Evolutionary conservation across 2,329 filamentous ascomycete genomes (phyloP), one percentile per base, ranked within the genome.

Genomic region (Ustilaginoidea virens): DNA sequence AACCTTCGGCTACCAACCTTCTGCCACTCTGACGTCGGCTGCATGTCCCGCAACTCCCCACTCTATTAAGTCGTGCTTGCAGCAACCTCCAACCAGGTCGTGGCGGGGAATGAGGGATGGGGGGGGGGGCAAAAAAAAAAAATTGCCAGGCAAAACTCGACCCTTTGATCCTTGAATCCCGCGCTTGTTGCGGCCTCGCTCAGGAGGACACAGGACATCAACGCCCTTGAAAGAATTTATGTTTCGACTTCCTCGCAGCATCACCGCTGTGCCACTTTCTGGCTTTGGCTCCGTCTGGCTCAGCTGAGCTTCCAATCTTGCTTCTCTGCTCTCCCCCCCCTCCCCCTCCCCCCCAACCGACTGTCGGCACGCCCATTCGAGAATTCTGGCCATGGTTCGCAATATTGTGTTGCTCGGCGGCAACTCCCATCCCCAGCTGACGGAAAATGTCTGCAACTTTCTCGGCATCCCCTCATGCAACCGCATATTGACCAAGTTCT

Each of bases 321-420:
- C 12, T n/a, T 17, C 14, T 14, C 5, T 14, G 14, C 17, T 7
- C 9, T 18, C 26, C 26, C 16, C n/a, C 33, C 20, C 12, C 7
- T 24, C n/a, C n/a, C n/a, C n/a, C n/a, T n/a, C n/a, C n/a, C n/a
- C n/a, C n/a, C n/a, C n/a, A n/a, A n/a, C n/a, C n/a, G n/a, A n/a
- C n/a, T n/a, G n/a, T n/a, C n/a, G n/a, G n/a, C n/a, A n/a, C n/a
- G n/a, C n/a, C n/a, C n/a, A n/a, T n/a, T 22, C 25, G 23, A 31
- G 24, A 23, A 17, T 19, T 6, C 24, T 10, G n/a, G 54, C 41
- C 37, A 93, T 94, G 85, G 86, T 94, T 42, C 79, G 86, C 54
- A 93, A 93, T 55, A 83, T 98, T 40, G 82, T 93, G 48, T 71
- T 98, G 37, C 74, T 98, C 39, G 83, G 86, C 43, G 87, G 90